phyloP scores from a whole-genome alignment of 768 basidiomycete species.

The Gloeostereum incarnatum region DNA sequence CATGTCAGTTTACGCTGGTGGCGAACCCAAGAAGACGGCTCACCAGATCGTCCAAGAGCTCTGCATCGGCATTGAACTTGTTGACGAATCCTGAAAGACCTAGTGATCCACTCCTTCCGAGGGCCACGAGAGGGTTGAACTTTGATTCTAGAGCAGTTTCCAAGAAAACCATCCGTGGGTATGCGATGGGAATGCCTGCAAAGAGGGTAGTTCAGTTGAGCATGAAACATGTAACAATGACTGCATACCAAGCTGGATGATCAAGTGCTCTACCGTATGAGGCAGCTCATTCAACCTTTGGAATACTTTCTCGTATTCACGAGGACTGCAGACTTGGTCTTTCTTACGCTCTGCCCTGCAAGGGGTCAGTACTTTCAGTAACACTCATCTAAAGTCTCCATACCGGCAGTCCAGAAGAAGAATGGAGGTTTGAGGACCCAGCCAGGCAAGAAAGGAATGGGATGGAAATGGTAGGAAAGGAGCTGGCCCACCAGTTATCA shows the following conservation, averaged over 20 bases:
- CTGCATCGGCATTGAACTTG: slow-evolving; percentile 87
- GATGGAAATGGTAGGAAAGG: slow-evolving; percentile 73
- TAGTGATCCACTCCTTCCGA: slow-evolving; percentile 59
- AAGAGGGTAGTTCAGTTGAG: neutral
- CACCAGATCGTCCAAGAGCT: slow-evolving; percentile 88
- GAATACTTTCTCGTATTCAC: slow-evolving; percentile 71
- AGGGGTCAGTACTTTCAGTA: slow-evolving; percentile 6
- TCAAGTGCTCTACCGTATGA: slow-evolving; percentile 63
- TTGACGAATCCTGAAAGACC: slow-evolving; percentile 78
- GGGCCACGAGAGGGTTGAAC: slow-evolving; percentile 73
- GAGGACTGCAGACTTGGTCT: slow-evolving; percentile 67
- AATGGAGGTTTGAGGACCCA: slow-evolving; percentile 72
- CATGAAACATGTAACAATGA: slow-evolving; percentile 2
- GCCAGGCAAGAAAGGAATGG: slow-evolving; percentile 72
- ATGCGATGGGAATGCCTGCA: slow-evolving; percentile 73
- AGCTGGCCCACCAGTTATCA: slow-evolving; percentile 69
- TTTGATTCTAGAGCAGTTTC: slow-evolving; percentile 72
- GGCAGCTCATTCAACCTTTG: slow-evolving; percentile 53
- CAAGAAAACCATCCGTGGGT: slow-evolving; percentile 89
- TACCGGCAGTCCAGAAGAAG: slow-evolving; percentile 79
- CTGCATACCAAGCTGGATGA: slow-evolving; percentile 63
- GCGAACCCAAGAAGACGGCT: slow-evolving; percentile 12
- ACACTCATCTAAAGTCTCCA: slow-evolving; percentile 13
- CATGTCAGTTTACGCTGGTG: too few relatives aligned
- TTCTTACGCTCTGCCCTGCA: slow-evolving; percentile 77